phyloP scores from a whole-genome alignment of 139 green algal species.

The Dunaliella primolecta region DNA sequence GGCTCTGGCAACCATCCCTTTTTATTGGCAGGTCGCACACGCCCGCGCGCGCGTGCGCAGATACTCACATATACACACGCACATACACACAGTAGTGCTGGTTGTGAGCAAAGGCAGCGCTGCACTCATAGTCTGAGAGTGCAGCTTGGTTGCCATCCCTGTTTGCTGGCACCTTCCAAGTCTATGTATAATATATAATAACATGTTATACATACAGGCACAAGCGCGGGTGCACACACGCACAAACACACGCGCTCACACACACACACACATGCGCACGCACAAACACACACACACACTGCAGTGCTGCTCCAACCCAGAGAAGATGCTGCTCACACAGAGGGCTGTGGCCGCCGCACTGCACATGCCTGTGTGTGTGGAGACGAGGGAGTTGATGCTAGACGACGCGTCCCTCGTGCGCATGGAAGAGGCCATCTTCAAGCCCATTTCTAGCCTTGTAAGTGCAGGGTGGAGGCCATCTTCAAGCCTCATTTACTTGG shows the following conservation, averaged over 20 bases:
- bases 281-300: neutral
- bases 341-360: constrained; percentile 43
- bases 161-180: too few species aligned
- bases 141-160: too few species aligned
- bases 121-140: neutral
- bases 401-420: constrained; percentile 38
- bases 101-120: neutral
- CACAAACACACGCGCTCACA: neutral
- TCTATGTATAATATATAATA: too few species aligned
- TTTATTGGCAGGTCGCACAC: too few species aligned
- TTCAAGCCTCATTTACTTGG: too few species aligned
- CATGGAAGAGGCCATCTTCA: constrained; percentile 40
- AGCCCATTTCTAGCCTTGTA: constrained; percentile 22
- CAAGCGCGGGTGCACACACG: too few species aligned
- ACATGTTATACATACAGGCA: neutral
- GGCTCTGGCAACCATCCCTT: too few species aligned
- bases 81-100: constrained; percentile 4
- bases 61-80: constrained; percentile 3
- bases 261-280: neutral
- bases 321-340: constrained; percentile 41
- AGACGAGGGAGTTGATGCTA: constrained; percentile 37
- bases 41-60: neutral
- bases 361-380: constrained; percentile 39
- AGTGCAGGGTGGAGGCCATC: neutral
- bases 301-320: constrained; percentile 36